These are phyloP conservation scores for Wallemia ichthyophaga DNA, from an alignment of 1,284 basidiomycete genomes.

Conservation along the genomic window DNA sequence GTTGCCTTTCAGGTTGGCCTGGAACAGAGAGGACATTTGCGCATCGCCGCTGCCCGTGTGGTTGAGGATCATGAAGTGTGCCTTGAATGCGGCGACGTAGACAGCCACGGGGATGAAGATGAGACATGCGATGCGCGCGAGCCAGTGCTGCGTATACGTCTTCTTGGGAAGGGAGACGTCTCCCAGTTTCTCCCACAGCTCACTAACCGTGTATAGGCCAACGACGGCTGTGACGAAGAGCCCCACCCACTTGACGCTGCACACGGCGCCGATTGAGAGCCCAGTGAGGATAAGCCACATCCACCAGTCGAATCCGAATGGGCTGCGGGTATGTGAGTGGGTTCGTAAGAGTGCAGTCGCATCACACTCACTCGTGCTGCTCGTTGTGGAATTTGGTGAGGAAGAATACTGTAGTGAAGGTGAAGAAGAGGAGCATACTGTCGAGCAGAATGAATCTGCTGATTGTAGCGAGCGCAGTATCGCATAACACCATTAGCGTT, in stretches of 20 bases:
- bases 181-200: conserved; percentile 95
- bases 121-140: conserved; percentile 51
- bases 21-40: conserved; percentile 95
- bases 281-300: conserved; percentile 74
- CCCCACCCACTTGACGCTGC: conserved; percentile 88
- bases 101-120: conserved; percentile 69
- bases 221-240: conserved; percentile 82
- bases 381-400: conserved; percentile 90
- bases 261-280: conserved; percentile 76
- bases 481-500: conserved; percentile 70
- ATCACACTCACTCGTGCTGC: conserved; percentile 40
- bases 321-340: conserved; percentile 18
- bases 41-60: conserved; percentile 85
- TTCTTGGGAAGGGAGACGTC: conserved; percentile 28
- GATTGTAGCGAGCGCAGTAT: conserved; percentile 32
- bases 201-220: conserved; percentile 84
- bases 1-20: conserved; percentile 83
- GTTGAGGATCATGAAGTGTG: conserved; percentile 81
- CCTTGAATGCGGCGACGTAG: conserved; percentile 80
- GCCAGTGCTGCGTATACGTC: conserved; percentile 73
- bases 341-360: not conserved
- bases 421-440: conserved; percentile 94
- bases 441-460: conserved; percentile 91
- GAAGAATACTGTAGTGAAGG: conserved; percentile 81
- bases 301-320: conserved; percentile 92